Percentiles rank a stretch among this genome's conserved stretches.
These are phyloP conservation scores for Lodderomyces margitis DNA, from an alignment of 1,139 yeast genomes.

Conservation along the genomic window DNA sequence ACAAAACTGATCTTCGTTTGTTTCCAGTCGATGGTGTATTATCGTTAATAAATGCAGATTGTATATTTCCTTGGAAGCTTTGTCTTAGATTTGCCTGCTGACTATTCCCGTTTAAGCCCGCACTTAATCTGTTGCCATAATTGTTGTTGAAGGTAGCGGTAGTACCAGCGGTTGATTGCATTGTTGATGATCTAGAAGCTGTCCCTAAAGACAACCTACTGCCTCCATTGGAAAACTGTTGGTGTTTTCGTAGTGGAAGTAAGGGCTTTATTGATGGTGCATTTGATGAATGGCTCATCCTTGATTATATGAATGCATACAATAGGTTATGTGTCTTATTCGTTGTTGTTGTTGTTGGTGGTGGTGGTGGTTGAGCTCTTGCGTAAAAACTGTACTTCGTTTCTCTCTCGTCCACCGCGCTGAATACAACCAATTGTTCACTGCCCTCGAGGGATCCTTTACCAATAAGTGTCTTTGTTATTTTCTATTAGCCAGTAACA, in stretches of 20 bases:
- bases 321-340: not conserved
- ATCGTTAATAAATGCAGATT: conserved; percentile 3
- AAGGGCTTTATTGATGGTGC: conserved; percentile 4
- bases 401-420: too few species aligned
- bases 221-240: conserved; percentile 3
- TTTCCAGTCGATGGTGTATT: conserved; percentile 12
- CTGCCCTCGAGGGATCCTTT: too few species aligned
- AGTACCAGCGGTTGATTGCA: not conserved
- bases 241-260: conserved; percentile 8
- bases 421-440: too few species aligned
- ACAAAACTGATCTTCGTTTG: conserved; percentile 32
- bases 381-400: too few species aligned
- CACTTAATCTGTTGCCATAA: conserved; percentile 3
- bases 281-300: conserved; percentile 7
- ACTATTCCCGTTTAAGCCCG: conserved; percentile 9
- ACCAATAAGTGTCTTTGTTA: too few species aligned
- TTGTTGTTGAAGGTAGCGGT: not conserved
- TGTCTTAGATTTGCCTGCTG: conserved; percentile 7
- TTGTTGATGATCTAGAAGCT: conserved; percentile 2
- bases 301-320: conserved; percentile 1
- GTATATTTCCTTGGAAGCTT: conserved; percentile 4
- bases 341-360: not conserved
- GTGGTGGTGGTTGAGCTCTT: too few species aligned
- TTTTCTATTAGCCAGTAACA: too few species aligned
- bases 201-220: conserved; percentile 1